Conservation (phyloP, 495 filamentous ascomycete genomes). For the Aspergillus mulundensis region DNA sequence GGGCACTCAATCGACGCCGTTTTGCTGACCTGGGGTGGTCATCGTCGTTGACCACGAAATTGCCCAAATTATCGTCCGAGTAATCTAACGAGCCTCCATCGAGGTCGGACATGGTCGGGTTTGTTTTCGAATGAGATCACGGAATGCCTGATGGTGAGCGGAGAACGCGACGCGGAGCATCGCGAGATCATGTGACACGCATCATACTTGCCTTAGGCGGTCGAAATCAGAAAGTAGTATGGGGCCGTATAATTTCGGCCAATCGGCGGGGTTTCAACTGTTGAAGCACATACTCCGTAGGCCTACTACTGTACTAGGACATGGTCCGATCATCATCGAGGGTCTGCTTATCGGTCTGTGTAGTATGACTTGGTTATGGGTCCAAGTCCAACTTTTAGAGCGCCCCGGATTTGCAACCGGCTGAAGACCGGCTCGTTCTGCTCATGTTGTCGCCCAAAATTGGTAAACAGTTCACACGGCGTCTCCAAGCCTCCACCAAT, state of each 20-base stretch:
- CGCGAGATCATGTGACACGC: constrained; percentile 5
- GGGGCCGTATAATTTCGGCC: not conserved
- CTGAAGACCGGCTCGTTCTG: not conserved
- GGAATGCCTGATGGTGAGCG: not conserved
- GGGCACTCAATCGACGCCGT: constrained; percentile 31
- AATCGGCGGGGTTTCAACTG: not conserved
- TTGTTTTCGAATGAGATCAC: not conserved
- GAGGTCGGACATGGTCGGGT: constrained; percentile 22
- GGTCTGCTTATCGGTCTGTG: not conserved
- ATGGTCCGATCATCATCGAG: no score
- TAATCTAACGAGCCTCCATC: constrained; percentile 20
- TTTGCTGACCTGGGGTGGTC: constrained; percentile 31
- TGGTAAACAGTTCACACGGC: not conserved
- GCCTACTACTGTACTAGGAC: no score
- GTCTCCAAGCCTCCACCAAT: not conserved
- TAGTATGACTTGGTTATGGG: no score
- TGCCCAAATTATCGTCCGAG: constrained; percentile 19
- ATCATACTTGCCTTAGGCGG: not conserved
- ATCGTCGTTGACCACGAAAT: constrained; percentile 29
- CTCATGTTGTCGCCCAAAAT: not conserved
- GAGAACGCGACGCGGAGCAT: constrained; percentile 12
- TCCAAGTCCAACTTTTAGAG: no score
- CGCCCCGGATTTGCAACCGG: not conserved
- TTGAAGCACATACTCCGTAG: not conserved
- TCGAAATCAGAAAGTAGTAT: not conserved